These are phyloP conservation scores for Emergomyces orientalis DNA, from an alignment of 2,329 filamentous ascomycete species.

Conservation along the genomic window DNA sequence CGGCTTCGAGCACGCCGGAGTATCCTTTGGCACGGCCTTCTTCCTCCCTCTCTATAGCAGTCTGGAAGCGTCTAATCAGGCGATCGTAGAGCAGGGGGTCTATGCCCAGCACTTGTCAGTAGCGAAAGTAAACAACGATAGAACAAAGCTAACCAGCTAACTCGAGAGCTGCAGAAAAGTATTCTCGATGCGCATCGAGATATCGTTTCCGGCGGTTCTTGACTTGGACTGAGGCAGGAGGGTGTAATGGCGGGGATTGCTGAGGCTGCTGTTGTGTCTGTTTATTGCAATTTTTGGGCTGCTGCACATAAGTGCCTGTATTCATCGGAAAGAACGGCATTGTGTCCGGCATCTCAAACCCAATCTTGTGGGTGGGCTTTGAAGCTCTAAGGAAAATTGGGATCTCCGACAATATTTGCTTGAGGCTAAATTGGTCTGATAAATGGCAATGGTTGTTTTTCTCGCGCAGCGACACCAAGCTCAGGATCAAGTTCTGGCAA, in stretches of 20 bases:
- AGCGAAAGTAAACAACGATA: background rate
- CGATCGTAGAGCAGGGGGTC: conserved; percentile 77
- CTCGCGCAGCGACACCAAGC: too few relatives aligned
- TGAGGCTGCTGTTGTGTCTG: conserved; percentile 7
- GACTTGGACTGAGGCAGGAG: conserved; percentile 40
- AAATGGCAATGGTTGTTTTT: background rate
- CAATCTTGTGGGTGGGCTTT: too few relatives aligned
- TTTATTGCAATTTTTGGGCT: conserved; percentile 9
- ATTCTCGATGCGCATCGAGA: conserved; percentile 61
- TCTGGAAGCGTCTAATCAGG: conserved; percentile 68
- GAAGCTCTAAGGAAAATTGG: background rate
- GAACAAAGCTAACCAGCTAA: conserved; percentile 45
- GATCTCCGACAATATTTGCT: background rate
- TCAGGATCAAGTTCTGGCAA: too few relatives aligned
- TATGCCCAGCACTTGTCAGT: conserved; percentile 19
- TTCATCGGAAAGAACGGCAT: conserved; percentile 33
- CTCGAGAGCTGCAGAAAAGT: conserved; percentile 57
- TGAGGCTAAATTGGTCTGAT: background rate
- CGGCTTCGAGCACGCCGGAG: conserved; percentile 67
- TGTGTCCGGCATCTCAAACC: conserved; percentile 8
- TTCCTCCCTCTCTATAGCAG: conserved; percentile 59
- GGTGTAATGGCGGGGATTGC: conserved; percentile 20
- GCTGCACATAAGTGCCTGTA: conserved; percentile 19
- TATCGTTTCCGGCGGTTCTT: conserved; percentile 75
- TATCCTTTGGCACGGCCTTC: conserved; percentile 69